Evolutionary conservation across 2,329 filamentous ascomycete species (phyloP), one percentile per base, ranked within the genome.

Genomic region (Pseudogymnoascus sp.): DNA sequence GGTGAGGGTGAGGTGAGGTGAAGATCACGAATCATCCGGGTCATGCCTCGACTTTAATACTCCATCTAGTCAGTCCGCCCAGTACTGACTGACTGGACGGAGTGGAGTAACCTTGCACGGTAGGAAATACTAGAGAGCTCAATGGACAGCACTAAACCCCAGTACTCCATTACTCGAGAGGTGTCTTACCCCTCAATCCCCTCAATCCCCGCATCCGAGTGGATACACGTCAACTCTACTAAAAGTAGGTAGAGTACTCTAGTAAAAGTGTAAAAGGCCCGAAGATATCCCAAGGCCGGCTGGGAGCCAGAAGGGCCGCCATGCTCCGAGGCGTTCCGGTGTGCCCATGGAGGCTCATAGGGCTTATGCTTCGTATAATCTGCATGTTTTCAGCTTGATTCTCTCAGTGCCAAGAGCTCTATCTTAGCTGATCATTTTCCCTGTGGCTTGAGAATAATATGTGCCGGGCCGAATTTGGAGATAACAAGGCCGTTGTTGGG

Each of bases 381-480:
- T 56, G 50, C 50, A 56, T 56, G 16, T 21, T 35, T 5, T n/a
- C 50, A 56, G 50, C 50, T 35, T 18, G n/a, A 6, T 33, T 56
- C 28, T 56, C 50, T 12, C 10, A 14, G 28, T 33, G 28, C 50
- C 50, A 35, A 56, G 50, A 35, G 33, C 12, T 31, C 7, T 10
- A 56, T 35, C 50, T 25, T 18, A 2, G 50, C 28, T 21, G 4
- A 18, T 33, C 4, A 2, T 56, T 33, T 16, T 56, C 16, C 28
- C n/a, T 33, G 50, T 56, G 28, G 50, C 50, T 21, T 28, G 50
- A 56, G 0, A 76, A 75, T 64, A 47, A 25, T 47, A 25, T 47
- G 42, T 23, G 42, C 25, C 21, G 42, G 42, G 42, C 42, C 42
- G 42, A 47, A 25, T 47, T 47, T 25, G 2, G 18, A n/a, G 18